Evolutionary conservation across 202 grass and related monocot species (phyloP).

Genomic region (Setaria viridis): DNA sequence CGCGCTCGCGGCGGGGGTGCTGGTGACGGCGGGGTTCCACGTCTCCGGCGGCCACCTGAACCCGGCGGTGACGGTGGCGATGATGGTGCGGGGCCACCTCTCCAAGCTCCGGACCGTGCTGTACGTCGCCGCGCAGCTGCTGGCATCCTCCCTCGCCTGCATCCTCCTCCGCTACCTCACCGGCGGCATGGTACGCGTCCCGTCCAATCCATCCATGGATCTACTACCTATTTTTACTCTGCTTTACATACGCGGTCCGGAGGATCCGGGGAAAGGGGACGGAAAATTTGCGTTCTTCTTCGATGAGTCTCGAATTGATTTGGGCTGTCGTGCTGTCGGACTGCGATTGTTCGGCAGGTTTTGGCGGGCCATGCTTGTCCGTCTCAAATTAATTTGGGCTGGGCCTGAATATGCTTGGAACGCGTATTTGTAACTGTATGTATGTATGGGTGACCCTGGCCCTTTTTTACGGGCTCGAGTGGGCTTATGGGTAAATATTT

Average conservation of each 20-base stretch:
- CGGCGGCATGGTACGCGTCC: conserved; percentile 68
- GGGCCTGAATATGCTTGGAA: neutral
- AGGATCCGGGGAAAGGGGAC: conserved; percentile 4
- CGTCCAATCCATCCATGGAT: neutral
- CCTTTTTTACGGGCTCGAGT: too few relatives aligned
- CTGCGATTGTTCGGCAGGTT: neutral
- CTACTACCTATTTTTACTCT: neutral
- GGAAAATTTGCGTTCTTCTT: conserved; percentile 4
- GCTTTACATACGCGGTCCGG: neutral
- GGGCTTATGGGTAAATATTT: neutral
- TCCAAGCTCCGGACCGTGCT: conserved; percentile 61
- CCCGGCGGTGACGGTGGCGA: conserved; percentile 85
- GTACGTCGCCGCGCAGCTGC: conserved; percentile 81
- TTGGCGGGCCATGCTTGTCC: neutral
- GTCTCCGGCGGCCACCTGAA: conserved; percentile 94
- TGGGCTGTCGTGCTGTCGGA: neutral
- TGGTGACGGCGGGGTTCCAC: conserved; percentile 87
- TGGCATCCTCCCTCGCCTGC: conserved; percentile 76
- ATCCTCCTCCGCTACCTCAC: conserved; percentile 89
- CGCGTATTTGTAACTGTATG: too few relatives aligned
- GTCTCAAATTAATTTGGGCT: neutral
- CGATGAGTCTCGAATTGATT: neutral
- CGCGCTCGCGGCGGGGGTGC: conserved; percentile 74
- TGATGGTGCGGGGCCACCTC: conserved; percentile 83
- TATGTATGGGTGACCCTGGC: neutral